Base-by-base conservation (phyloP, 73 alveolate genomes). In the Paramecium caudatum region DNA sequence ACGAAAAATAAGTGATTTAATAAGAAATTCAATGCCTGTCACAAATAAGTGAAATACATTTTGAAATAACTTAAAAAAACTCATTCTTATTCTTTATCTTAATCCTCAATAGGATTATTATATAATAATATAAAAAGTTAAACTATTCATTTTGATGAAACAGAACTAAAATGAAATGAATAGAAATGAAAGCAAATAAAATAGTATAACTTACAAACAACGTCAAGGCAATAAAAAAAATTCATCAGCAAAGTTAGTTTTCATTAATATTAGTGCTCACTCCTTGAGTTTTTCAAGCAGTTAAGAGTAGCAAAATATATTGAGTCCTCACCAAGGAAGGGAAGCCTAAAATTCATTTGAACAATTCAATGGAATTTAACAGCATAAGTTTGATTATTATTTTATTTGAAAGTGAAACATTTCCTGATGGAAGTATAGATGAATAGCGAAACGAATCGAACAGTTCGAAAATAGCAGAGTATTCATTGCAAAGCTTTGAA, bases 381-480 rank as follows among this genome's bases (percentile, higher is more conserved):
- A 27, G 23, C 80, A 55, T 5, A 43, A 55, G 80, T 55, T 27
- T 9, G 30, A 55, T 55, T 27, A 27, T 15, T 55, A 8, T 27
- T 55, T 7, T 1, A 55, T 23, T 55, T 55, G 10, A 5, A 10
- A 55, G 80, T 3, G 80, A 55, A 21, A 1, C 80, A 2, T 23
- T 55, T 23, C 80, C 80, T 3, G 23, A 5, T 27, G 46, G 30
- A 19, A 23, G 45, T 43, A 55, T 27, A 5, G 2, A 0, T 1
- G 45, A 55, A n/a, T n/a, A n/a, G n/a, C n/a, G n/a, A n/a, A n/a
- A n/a, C n/a, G n/a, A n/a, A n/a, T n/a, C n/a, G n/a, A n/a, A n/a
- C n/a, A 55, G 30, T 55, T 55, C 46, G 30, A 55, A 55, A 55
- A 55, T 55, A 43, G 23, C 80, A 2, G 80, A 55, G 30, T 55